A percentile compares a stretch with the other conserved stretches of the same genome.
These are phyloP conservation scores for Pittosporum tobira DNA, from an alignment of 129 eudicot genomes.

Conservation along the genomic window DNA sequence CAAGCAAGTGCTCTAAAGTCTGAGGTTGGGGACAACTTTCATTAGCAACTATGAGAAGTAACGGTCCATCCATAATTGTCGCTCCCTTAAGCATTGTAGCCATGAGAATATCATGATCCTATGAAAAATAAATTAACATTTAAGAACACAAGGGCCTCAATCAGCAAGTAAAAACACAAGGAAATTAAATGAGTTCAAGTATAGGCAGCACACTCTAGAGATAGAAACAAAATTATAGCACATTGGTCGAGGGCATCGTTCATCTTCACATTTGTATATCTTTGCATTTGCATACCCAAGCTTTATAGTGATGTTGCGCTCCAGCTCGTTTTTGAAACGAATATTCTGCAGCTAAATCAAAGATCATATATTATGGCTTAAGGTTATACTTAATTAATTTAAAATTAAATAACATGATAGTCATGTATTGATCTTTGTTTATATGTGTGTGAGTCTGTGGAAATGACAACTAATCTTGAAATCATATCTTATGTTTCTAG, in stretches of 20 bases:
- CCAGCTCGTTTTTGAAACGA: slow-evolving; percentile 92
- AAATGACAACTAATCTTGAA: no score
- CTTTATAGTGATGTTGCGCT: slow-evolving; percentile 91
- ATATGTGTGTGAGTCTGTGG: no score
- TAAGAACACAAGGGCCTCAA: no score
- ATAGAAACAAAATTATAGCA: slow-evolving; percentile 67
- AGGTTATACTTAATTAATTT: no score
- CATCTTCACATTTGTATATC: slow-evolving; percentile 95
- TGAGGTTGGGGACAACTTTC: slow-evolving; percentile 99
- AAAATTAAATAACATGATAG: background rate
- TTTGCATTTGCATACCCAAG: slow-evolving; percentile 98
- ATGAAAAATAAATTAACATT: background rate
- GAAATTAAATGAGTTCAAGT: background rate
- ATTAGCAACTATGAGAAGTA: slow-evolving; percentile 97
- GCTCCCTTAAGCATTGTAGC: slow-evolving; percentile 99
- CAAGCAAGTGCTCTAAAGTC: slow-evolving; percentile 96
- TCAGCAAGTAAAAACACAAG: background rate
- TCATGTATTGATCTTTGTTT: no score
- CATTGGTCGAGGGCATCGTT: slow-evolving; percentile 86
- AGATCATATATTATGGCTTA: no score
- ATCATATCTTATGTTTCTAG: no score
- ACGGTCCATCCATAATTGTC: slow-evolving; percentile 96
- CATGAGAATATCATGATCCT: slow-evolving; percentile 99
- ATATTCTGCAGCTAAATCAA: slow-evolving; percentile 73
- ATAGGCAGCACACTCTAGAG: background rate